phyloP scores from a whole-genome alignment of 306 rosid genomes.

The Malus sylvestris region DNA sequence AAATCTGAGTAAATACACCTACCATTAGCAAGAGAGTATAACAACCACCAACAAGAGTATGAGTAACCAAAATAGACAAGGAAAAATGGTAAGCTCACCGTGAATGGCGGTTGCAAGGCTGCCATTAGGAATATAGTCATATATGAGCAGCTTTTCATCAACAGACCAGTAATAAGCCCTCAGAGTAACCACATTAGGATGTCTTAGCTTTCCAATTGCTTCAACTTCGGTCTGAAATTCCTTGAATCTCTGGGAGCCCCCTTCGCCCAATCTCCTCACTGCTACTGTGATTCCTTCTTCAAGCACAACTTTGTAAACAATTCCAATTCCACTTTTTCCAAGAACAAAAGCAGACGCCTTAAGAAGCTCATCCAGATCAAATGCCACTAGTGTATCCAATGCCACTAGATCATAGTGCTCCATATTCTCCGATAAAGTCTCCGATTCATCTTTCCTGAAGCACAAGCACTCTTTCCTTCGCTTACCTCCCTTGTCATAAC shows the following conservation, averaged over 20 bases:
- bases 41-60: not conserved
- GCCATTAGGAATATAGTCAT: conserved; percentile 85
- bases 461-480: conserved; percentile 64
- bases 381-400: conserved; percentile 67
- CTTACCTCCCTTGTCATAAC: conserved; percentile 45
- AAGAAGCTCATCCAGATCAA: conserved; percentile 96
- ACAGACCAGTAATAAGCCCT: conserved; percentile 98
- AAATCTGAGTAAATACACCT: not conserved
- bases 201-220: conserved; percentile 91
- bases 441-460: conserved; percentile 72
- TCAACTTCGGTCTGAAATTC: conserved; percentile 98
- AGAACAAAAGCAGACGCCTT: conserved; percentile 98
- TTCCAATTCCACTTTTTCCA: conserved; percentile 93
- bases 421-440: conserved; percentile 57
- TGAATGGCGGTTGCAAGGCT: conserved; percentile 84
- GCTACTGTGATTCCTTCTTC: conserved; percentile 88
- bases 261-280: conserved; percentile 94
- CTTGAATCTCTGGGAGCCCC: conserved; percentile 95
- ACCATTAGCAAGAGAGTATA: not conserved
- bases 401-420: conserved; percentile 90
- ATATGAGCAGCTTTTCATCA: conserved; percentile 94
- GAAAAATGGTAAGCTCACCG: conserved; percentile 33
- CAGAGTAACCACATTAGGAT: conserved; percentile 75
- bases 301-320: conserved; percentile 94
- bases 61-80: not conserved